Base-by-base conservation (phyloP, 2,329 filamentous ascomycete genomes). In the Fusarium illudens region DNA sequence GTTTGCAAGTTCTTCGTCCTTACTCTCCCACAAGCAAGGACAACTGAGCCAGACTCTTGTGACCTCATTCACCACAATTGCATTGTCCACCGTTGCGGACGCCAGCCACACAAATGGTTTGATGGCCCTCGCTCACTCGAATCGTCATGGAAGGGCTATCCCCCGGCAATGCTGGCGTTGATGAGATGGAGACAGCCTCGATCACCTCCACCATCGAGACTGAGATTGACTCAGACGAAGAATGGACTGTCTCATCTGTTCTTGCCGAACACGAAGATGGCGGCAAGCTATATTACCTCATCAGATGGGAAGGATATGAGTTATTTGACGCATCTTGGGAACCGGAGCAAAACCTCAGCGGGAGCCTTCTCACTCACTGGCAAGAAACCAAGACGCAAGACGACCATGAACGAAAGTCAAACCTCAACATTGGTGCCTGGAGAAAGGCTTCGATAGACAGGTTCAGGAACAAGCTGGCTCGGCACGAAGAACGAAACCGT, bases 201-300 rank as follows among this genome's bases (percentile, higher is more conserved):
- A 20, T 79, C 25, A 69, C 75, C 4, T 81, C 79, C 10, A 78
- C 79, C 4, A 63, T 76, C 11, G 73, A 74, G 13, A 74, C 76
- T 19, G 68, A 72, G 7, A 54, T 68, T 34, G 80, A 82, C 4
- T 75, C 79, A 10, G 78, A 82, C 15, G 75, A 81, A 6, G 83
- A 84, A 62, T 89, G 84, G 74, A 73, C 78, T 6, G 82, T 89
- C 6, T 83, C 86, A 37, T 76, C 77, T 11, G 83, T 90, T 37
- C 77, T 89, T 6, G 82, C 83, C 0, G 82, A 88, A 64, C 78
- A 76, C 8, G 55, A 68, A 4, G 60, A 77, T 4, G 61, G 72
- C 4, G 76, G 73, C 4, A 49, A 63, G 20, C 57, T 58, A 3
- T 67, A 65, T 44, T 83, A 77, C 60, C 74, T 83, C 4, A 72